Conservation (phyloP, 2,329 filamentous ascomycete species). For the Aspergillus brasiliensis region DNA sequence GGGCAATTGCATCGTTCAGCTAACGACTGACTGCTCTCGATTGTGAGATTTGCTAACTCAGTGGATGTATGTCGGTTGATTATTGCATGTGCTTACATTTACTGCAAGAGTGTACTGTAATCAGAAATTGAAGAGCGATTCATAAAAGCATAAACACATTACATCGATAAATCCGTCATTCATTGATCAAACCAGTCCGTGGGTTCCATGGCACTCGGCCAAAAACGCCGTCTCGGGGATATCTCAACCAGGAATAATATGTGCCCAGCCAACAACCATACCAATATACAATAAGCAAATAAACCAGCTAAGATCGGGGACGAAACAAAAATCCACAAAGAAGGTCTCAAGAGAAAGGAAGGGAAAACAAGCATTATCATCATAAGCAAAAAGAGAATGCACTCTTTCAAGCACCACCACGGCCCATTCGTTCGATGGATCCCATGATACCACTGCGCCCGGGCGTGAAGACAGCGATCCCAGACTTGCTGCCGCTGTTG, state of each 20-base stretch:
- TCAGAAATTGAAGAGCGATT: neutral
- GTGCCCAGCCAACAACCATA: conserved; percentile 3
- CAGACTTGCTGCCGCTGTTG: conserved; percentile 40
- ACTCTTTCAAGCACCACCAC: conserved; percentile 32
- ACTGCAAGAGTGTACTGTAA: neutral
- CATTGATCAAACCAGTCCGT: neutral
- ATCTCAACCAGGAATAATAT: conserved; percentile 8
- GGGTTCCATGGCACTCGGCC: neutral
- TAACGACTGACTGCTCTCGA: too few species aligned
- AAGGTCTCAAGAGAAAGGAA: neutral
- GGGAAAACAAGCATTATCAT: neutral
- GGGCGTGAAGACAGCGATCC: conserved; percentile 40
- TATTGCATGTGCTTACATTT: neutral
- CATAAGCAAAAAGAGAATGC: neutral
- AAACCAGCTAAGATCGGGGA: neutral
- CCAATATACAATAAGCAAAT: neutral
- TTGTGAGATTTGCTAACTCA: too few species aligned
- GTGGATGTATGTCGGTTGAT: too few species aligned
- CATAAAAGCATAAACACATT: neutral
- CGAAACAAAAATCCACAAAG: neutral
- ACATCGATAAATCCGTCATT: neutral
- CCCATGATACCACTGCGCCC: conserved; percentile 75
- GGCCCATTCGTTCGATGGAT: conserved; percentile 86
- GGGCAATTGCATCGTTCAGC: too few species aligned
- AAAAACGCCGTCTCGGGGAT: conserved; percentile 7